Evolutionary conservation across 306 rosid species (phyloP), one percentile per base, ranked within the genome.

Genomic region (Vigna radiata): DNA sequence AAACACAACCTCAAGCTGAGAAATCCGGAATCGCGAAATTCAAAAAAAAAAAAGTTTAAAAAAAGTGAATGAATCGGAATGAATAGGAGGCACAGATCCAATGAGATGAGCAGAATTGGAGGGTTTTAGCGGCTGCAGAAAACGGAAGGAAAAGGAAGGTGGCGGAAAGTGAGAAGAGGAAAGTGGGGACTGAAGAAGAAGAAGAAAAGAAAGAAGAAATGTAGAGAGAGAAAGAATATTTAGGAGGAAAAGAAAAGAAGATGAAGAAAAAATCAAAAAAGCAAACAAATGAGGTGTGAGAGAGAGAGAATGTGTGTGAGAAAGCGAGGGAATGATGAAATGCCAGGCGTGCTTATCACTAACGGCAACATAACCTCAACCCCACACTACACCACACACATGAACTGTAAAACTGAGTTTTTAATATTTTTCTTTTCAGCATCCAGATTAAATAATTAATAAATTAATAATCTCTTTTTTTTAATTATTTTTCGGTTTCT

Each of bases 271-370:
- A 53, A 71, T 11, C 2, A 14, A 43, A 71, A 53, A 36, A 56
- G 91, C 77, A 72, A 61, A 68, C 61, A 44, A 19, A 80, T 39
- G 83, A 67, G 68, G n/a, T 49, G 21, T 15, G 44, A 7, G 41
- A 6, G 43, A 0, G 83, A 82, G 78, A 13, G 68, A 43, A 2
- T 25, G 3, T 23, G 27, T 25, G n/a, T 55, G 80, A 85, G 88
- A 85, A 65, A 50, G 79, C 86, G 93, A 92, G 97, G 89, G 93
- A 88, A 95, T 89, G 90, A 92, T 89, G 96, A 92, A 92, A 43
- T 91, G 91, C 92, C 96, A 92, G 98, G 90, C 93, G 97, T 90
- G 97, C 96, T 88, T 84, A 88, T 90, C 96, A 92, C 97, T 85
- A 90, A 92, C 97, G 85, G 96, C 86, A 90, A 84, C 93, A 62